Evolutionary conservation across 1,284 basidiomycete species (phyloP).

Genomic region (Puccinia novopanici): DNA sequence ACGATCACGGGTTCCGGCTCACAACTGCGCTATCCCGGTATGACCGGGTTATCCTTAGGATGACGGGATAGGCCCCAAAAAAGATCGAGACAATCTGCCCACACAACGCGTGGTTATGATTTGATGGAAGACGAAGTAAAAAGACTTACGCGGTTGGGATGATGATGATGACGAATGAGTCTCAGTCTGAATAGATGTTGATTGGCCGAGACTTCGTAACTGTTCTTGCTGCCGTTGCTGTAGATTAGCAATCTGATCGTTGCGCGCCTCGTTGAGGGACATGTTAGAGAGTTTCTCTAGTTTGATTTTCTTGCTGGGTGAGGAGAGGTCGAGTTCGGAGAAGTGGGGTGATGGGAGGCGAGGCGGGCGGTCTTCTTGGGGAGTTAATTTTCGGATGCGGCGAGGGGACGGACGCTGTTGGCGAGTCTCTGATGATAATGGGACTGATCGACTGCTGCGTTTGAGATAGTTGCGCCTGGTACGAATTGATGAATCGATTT

Average conservation of each 20-base stretch:
- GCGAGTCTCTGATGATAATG: slow-evolving; percentile 13
- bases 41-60: neutral
- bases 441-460: slow-evolving; percentile 20
- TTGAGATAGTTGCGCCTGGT: slow-evolving; percentile 20
- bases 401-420: neutral
- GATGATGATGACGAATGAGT: neutral
- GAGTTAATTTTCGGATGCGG: neutral
- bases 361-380: neutral
- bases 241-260: slow-evolving; percentile 15
- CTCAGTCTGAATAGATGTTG: neutral
- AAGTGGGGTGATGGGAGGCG: slow-evolving; percentile 9
- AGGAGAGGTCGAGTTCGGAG: slow-evolving; percentile 22
- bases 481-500: neutral
- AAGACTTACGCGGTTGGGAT: neutral
- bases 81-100: slow-evolving; percentile 3
- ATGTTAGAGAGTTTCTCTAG: neutral
- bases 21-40: neutral
- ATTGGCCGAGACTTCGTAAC: slow-evolving; percentile 1
- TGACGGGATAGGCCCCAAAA: slow-evolving; percentile 10
- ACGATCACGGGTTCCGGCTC: neutral
- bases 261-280: slow-evolving; percentile 8
- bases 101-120: neutral
- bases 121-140: neutral
- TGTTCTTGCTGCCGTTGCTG: slow-evolving; percentile 3
- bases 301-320: slow-evolving; percentile 40